Base-by-base conservation (phyloP, 2,329 filamentous ascomycete genomes). In the Diaporthe aspalathi region DNA sequence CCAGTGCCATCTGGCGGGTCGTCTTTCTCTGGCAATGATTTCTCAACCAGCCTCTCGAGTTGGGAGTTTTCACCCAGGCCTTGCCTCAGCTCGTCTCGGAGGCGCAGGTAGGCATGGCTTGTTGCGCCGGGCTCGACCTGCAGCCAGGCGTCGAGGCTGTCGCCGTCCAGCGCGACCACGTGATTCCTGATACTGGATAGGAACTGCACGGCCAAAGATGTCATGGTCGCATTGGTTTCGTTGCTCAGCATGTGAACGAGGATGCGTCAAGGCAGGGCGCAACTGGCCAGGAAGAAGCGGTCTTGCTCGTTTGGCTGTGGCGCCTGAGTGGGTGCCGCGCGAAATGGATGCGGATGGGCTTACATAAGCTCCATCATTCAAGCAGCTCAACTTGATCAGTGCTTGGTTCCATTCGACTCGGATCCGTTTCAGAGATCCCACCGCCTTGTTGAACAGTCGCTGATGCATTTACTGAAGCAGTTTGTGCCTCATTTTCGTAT, bases 111-210 rank as follows among this genome's bases (percentile, higher is more conserved):
- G 35, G 69, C 53, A 27, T 67, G 65, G 67, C 90, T 86, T 20
- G 89, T 84, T 2, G 89, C 85, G 35, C 93, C 87, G 6, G 93
- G 92, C 78, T 95, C 93, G 74, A 96, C 91, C 73, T 90, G 87
- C 17, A 97, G 86, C 85, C 90, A 95, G 71, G 90, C 85, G 73
- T 91, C 87, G 17, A 97, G 86, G 73, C 87, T 84, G 40, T 84
- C 82, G 72, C 91, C 92, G 80, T 95, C 87, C 72, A 90, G 89
- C 24, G 82, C 81, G 68, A 87, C 86, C 62, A 95, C 85, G 70
- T 92, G 87, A 24, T 83, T 83, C 67, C 88, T 87, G 68, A 95
- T 87, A 68, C 89, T 88, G 14, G 82, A 81, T 67, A 95, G 87
- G 79, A 95, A 96, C 74, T 92, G 85, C 74, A 90, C 85, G 27